Base-by-base conservation (phyloP, 1,284 basidiomycete genomes). In the Malassezia sympodialis region DNA sequence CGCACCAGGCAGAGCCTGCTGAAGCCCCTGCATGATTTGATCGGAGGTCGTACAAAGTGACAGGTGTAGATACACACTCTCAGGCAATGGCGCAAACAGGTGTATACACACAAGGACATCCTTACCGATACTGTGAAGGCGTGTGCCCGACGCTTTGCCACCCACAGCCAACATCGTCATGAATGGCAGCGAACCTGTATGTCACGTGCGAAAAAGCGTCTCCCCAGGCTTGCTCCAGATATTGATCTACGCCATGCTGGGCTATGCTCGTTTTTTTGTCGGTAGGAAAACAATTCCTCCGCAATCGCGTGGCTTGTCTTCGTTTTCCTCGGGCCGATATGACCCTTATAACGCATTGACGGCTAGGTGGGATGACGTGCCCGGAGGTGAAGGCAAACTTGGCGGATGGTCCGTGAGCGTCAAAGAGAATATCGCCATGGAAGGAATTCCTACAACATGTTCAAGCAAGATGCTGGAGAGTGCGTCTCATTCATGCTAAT, bases 401-500 rank as follows among this genome's bases (percentile, higher is more conserved):
- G 28, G 28, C 1, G 65, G 59, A 2, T 69, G 68, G 67, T 31
- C 59, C 6, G 60, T 69, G 1, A 64, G 64, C 26, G 52, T 74
- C 62, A 74, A 74, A 49, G 64, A 68, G 28, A 74, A 74, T 56
- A 52, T 74, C 19, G 62, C 61, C 48, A 63, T 68, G 34, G 23
- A 47, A 5, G 54, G 53, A 21, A 50, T 61, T 34, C 59, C 54
- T 3, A 61, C 65, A 1, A 59, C 70, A 2, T 69, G 67, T 46
- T 61, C 68, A 0, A 68, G 66, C 35, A 55, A 50, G 5, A 72
- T 73, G 68, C 64, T 74, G 14, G 39, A 56, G n/a, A 19, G 35
- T 35, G 41, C 17, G 34, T 42, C 4, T 15, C 7, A 24, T 11
- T 11, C 11, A 40, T 37, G 26, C 27, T 26, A 6, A 43, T 37